These are phyloP conservation scores for Graphilbum fragrans DNA, from an alignment of 2,329 filamentous ascomycete species.

Conservation along the genomic window DNA sequence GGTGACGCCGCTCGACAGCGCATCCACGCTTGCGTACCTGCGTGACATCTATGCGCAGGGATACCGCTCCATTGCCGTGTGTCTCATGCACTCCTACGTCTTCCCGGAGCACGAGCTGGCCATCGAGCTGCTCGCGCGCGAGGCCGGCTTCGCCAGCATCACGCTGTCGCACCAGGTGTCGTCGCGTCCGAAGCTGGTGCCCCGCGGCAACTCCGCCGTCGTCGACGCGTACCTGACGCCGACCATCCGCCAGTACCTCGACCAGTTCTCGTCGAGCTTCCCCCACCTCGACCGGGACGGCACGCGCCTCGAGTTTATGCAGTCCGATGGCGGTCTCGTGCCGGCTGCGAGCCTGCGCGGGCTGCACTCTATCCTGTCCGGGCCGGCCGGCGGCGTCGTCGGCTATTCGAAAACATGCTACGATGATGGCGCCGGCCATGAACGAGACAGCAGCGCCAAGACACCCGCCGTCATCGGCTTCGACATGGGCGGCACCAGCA, in stretches of 20 bases:
- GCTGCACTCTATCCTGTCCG: constrained; percentile 73
- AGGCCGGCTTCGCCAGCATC: constrained; percentile 75
- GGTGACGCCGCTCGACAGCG: constrained; percentile 46
- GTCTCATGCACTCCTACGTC: constrained; percentile 85
- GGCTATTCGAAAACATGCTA: constrained; percentile 89
- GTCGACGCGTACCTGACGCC: constrained; percentile 74
- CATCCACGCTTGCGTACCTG: constrained; percentile 45
- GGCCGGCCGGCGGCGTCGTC: constrained; percentile 85
- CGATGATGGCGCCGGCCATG: constrained; percentile 67
- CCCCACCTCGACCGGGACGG: constrained; percentile 60
- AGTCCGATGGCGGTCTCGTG: constrained; percentile 64
- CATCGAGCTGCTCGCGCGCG: constrained; percentile 61
- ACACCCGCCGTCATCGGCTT: constrained; percentile 87
- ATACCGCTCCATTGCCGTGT: constrained; percentile 75
- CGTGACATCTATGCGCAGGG: constrained; percentile 57
- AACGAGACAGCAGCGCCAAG: too few species aligned
- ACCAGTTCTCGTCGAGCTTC: constrained; percentile 69
- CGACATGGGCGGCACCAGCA: constrained; percentile 91
- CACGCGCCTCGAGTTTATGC: constrained; percentile 86
- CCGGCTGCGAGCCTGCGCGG: constrained; percentile 76
- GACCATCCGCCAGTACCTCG: constrained; percentile 61
- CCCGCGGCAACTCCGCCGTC: constrained; percentile 65
- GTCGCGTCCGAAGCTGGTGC: constrained; percentile 82
- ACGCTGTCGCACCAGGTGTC: constrained; percentile 70
- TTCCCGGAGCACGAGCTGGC: constrained; percentile 77